phyloP scores from a whole-genome alignment of 164 flowering plant genomes.

The Akebia trifoliata region DNA sequence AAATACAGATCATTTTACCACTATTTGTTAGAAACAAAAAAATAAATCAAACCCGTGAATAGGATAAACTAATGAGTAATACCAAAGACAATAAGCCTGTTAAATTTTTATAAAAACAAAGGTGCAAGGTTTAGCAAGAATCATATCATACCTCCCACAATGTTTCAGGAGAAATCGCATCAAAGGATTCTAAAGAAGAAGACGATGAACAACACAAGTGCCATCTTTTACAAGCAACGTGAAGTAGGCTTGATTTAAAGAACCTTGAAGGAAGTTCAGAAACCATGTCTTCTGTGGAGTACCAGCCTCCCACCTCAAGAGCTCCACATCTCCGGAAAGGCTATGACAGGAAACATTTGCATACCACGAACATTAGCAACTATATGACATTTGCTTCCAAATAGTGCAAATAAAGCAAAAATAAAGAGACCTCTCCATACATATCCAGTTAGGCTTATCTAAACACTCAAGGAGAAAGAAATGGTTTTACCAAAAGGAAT shows the following conservation, averaged over 20 bases:
- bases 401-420: not conserved
- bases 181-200: slow-evolving; percentile 33
- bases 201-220: slow-evolving; percentile 42
- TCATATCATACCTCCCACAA: slow-evolving; percentile 79
- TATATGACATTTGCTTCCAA: not conserved
- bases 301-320: slow-evolving; percentile 27
- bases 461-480: not conserved
- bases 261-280: slow-evolving; percentile 22
- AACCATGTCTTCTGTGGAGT: slow-evolving; percentile 26
- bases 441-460: not conserved
- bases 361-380: not conserved
- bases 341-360: slow-evolving; percentile 12
- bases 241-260: slow-evolving; percentile 25
- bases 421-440: not conserved
- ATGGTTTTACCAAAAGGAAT: not conserved
- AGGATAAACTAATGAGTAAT: not conserved
- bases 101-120: not conserved
- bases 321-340: slow-evolving; percentile 45
- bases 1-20: too few species aligned
- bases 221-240: slow-evolving; percentile 46
- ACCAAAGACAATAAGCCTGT: not conserved
- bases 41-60: not conserved
- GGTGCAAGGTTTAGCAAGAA: not conserved
- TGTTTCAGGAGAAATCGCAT: slow-evolving; percentile 59
- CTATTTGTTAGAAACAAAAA: too few species aligned